Percentiles rank a stretch among this genome's conserved stretches.
phyloP scores from a whole-genome alignment of 495 filamentous ascomycete genomes.

The Talaromyces liani region DNA sequence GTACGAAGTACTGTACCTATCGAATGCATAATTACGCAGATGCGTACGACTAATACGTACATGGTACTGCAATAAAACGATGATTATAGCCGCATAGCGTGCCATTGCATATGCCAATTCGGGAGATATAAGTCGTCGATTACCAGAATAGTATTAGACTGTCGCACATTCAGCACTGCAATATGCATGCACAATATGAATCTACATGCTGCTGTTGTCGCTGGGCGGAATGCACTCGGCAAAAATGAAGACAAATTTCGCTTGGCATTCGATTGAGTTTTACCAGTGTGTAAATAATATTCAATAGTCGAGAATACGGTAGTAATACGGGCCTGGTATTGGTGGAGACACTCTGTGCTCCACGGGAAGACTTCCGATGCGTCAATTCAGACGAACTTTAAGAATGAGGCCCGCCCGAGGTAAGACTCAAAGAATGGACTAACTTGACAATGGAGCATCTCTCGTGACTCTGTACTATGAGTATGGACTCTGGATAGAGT shows the following conservation, averaged over 20 bases:
- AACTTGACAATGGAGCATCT: too few relatives aligned
- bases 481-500: neutral
- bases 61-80: neutral
- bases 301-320: neutral
- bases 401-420: neutral
- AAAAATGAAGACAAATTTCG: neutral
- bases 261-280: neutral
- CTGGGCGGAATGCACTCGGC: neutral
- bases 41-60: neutral
- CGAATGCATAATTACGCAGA: neutral
- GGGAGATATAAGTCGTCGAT: neutral
- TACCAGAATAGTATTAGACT: neutral
- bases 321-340: neutral
- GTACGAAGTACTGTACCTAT: neutral
- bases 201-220: neutral
- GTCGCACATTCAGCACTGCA: neutral
- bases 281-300: neutral
- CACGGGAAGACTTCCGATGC: conserved; percentile 2
- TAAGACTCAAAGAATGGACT: neutral
- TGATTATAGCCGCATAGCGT: neutral
- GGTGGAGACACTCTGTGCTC: neutral
- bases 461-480: neutral
- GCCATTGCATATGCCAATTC: neutral
- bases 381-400: neutral
- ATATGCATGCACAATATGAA: neutral